Conservation (phyloP, 1,139 yeast species). For the Kurtzmaniella quercitrusa region DNA sequence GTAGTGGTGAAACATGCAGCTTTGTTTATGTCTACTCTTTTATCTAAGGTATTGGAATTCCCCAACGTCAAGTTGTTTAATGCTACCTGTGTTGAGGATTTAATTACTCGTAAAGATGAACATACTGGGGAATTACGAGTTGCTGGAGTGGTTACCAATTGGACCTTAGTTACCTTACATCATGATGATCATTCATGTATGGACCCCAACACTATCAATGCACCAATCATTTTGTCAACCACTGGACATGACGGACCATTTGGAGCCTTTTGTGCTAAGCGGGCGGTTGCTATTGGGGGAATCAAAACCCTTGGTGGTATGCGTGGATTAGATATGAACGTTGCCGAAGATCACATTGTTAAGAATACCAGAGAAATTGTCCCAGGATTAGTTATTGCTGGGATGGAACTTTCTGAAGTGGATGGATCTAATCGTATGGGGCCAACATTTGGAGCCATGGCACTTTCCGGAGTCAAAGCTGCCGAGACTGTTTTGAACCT, state of each 20-base stretch:
- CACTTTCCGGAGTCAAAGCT: conserved; percentile 70
- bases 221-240: conserved; percentile 66
- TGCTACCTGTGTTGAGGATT: conserved; percentile 79
- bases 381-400: conserved; percentile 72
- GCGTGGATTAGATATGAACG: conserved; percentile 79
- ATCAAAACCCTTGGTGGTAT: conserved; percentile 55
- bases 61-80: conserved; percentile 77
- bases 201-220: conserved; percentile 81
- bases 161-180: conserved; percentile 75
- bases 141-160: conserved; percentile 80
- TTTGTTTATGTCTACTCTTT: conserved; percentile 65
- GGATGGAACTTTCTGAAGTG: conserved; percentile 78
- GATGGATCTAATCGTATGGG: conserved; percentile 83
- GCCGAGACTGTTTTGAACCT: conserved; percentile 58
- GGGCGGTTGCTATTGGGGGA: conserved; percentile 37
- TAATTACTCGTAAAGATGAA: conserved; percentile 65
- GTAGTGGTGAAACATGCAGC: conserved; percentile 84
- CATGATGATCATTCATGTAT: conserved; percentile 77
- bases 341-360: conserved; percentile 74
- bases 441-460: conserved; percentile 83
- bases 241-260: conserved; percentile 84
- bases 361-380: conserved; percentile 65
- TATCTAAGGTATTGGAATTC: conserved; percentile 64
- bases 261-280: conserved; percentile 72
- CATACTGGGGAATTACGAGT: conserved; percentile 54